Base-by-base conservation (phyloP, 2,329 filamentous ascomycete species). In the Clonostachys rosea region DNA sequence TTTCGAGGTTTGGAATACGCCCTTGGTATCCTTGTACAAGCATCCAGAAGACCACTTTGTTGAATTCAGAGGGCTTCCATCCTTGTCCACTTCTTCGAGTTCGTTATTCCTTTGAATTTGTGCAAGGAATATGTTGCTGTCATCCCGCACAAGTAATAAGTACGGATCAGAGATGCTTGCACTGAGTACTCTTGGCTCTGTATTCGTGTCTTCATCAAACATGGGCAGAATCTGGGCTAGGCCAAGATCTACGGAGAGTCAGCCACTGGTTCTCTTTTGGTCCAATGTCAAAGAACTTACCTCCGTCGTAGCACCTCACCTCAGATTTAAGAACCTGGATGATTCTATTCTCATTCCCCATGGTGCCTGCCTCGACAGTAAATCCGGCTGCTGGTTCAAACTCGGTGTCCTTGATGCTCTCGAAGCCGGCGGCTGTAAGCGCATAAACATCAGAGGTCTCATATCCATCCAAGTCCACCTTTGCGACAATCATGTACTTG, bases 181-280 rank as follows among this genome's bases (percentile, higher is more conserved):
- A 58, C 83, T 87, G 42, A 91, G 71, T 40, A 94, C 86, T 46
- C 85, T 79, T 5, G 89, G 85, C 57, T 96, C 89, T 17, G 81
- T 84, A 12, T 87, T 91, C 0, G 86, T 91, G 53, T 94, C 89
- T 57, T 96, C 94, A 57, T 97, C 94, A 51, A 89, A 81, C 79
- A 97, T 90, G 1, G 91, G 90, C 44, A 96, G 78, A 47, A 99
- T 97, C 59, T 97, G 92, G 42, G 86, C 85, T 46, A 99, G 77
- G 11, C 87, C 89, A 49, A 99, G 79, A 64, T 95, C 89, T 90
- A 58, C 8, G 1, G 14, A 39, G 11, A 9, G 49, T 64, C 30
- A 63, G 56, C 37, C 39, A 49, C 39, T 46, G 4, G 33, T 8
- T 40, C 34, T 13, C 37, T 24, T 13, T 34, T n/a, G 16, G 14